Conservation (phyloP, 2,329 filamentous ascomycete species). For the Ambrosiella beaveri region DNA sequence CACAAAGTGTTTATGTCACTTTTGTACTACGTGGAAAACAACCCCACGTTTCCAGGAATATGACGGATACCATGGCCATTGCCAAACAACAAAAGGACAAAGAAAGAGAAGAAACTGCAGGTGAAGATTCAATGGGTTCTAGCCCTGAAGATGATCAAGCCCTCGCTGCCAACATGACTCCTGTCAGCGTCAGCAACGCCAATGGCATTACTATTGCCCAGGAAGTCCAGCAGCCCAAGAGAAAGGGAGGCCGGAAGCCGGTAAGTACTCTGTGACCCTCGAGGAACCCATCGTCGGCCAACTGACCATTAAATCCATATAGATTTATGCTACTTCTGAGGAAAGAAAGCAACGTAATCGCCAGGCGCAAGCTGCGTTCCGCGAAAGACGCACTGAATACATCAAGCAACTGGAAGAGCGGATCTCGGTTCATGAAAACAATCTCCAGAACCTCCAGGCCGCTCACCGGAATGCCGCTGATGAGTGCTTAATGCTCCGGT, state of each 20-base stretch:
- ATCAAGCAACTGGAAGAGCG: slow-evolving; percentile 98
- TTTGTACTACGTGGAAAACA: not conserved
- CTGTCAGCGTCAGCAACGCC: slow-evolving; percentile 14
- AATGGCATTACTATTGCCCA: slow-evolving; percentile 23
- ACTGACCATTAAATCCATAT: slow-evolving; percentile 5
- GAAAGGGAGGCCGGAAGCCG: slow-evolving; percentile 93
- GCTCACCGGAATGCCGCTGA: slow-evolving; percentile 89
- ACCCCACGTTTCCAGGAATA: slow-evolving; percentile 25
- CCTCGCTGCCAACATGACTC: slow-evolving; percentile 16
- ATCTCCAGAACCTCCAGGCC: slow-evolving; percentile 78
- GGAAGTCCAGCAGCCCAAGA: slow-evolving; percentile 58
- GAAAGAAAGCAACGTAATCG: slow-evolving; percentile 95
- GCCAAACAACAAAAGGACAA: slow-evolving; percentile 40
- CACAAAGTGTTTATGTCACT: not conserved
- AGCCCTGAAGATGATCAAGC: slow-evolving; percentile 39
- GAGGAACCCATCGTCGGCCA: not conserved
- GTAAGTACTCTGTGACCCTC: slow-evolving; percentile 33
- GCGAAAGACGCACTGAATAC: slow-evolving; percentile 92
- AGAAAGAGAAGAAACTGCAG: slow-evolving; percentile 38
- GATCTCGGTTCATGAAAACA: slow-evolving; percentile 92
- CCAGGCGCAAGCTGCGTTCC: slow-evolving; percentile 92
- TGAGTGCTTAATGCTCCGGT: slow-evolving; percentile 93
- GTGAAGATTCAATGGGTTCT: slow-evolving; percentile 43
- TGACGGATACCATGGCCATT: slow-evolving; percentile 52
- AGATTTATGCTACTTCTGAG: slow-evolving; percentile 98